Base-by-base conservation (phyloP, 1,284 basidiomycete species). In the Inonotus hispidus region DNA sequence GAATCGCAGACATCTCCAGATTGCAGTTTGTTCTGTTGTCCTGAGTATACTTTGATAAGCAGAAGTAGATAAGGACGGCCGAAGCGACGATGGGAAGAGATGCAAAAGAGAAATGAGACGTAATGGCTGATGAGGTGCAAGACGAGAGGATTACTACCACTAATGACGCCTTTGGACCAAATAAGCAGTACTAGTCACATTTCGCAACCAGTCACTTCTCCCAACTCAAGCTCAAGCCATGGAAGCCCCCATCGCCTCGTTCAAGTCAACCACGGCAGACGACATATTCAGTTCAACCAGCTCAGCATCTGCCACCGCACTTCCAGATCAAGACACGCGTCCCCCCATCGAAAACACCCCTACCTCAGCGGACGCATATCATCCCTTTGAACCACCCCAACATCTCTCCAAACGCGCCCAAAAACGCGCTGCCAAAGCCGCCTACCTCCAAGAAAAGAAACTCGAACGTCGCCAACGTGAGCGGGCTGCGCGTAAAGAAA, bases 341-440 rank as follows among this genome's bases (percentile, higher is more conserved):
- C 41, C 3, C 6, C 6, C 16, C 19, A 7, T 43, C n/a, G 41
- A 21, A 43, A 16, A 21, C 16, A 10, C 32, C 8, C 8, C 32
- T 8, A 4, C 32, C 4, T 32, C 29, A 13, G 21, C 23, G 5
- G 14, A 39, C 14, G n/a, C 14, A 32, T 13, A 32, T 5, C 10
- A 35, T 27, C 29, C 35, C 52, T 45, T 5, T 13, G 16, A 49
- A 14, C 53, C 16, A 23, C 27, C 37, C 7, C 58, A 73, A 63
- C 69, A 73, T 11, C 78, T 88, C 63, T 92, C 91, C 47, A 95
- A 95, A 72, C 90, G 84, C 19, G 90, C 92, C 0, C 81, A 85
- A 68, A 95, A 95, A 72, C 88, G 84, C 68, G 82, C 85, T 1
- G 85, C 84, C 3, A 89, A 82, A 68, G 82, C 83, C 14, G 86